Base-by-base conservation (phyloP, 306 rosid species). In the Vigna radiata region DNA sequence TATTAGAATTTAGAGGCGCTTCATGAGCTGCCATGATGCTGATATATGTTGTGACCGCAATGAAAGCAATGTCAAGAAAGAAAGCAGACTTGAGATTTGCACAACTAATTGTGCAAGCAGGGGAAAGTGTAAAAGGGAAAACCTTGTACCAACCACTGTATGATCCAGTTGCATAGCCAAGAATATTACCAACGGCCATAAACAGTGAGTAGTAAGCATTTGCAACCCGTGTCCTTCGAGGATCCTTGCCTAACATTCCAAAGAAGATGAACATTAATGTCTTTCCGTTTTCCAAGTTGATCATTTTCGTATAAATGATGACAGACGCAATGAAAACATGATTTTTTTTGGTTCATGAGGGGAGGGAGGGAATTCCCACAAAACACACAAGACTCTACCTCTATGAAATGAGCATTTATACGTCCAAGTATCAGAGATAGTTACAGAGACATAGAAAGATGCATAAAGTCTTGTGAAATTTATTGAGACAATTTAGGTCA, bases 81-180 rank as follows among this genome's bases (percentile, higher is more conserved):
- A 95, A 95, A 54, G 98, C 97, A 55, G 98, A 90, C 90, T 95
- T 95, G 87, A 95, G 96, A 84, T 95, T 94, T 85, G 98, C 98
- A 79, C 98, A 95, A 71, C 90, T 90, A 68, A 87, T 78, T 36
- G 84, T 73, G 86, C 98, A 94, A 6, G 90, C 97, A 58, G 91
- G 59, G 67, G 87, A 81, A 75, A 48, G 77, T 23, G 97, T 87
- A 84, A 91, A 94, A 37, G 91, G 79, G 41, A 95, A 90, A 87
- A 90, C 46, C 90, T 83, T 95, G 90, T 65, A 88, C 97, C 96
- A 95, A 77, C 96, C 91, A 85, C 97, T 92, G 87, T 83, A 88
- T 15, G 98, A 68, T 63, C 98, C 98, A 75, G 96, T 89, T 16
- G 97, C 98, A 82, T 79, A 92, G 41, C 99, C 99, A 82, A 95